Evolutionary conservation across 2,329 filamentous ascomycete genomes (phyloP).

Genomic region (Stemphylium lycopersici): DNA sequence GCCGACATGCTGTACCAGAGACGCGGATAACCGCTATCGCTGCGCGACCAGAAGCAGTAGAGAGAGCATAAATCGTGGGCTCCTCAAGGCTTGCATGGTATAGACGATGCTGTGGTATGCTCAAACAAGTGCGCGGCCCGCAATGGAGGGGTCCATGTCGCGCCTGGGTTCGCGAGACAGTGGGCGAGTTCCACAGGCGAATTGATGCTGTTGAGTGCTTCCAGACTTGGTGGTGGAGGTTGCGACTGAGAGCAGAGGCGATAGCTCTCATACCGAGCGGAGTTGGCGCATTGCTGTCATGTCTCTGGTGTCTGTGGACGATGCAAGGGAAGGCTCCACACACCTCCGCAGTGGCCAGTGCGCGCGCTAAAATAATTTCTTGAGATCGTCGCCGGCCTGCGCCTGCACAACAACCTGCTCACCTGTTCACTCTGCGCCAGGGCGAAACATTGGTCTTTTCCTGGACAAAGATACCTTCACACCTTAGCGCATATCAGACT

Average conservation of each 20-base stretch:
- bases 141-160: slow-evolving; percentile 7
- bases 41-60: slow-evolving; percentile 81
- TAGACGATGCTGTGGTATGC: slow-evolving; percentile 11
- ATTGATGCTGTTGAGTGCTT: background rate
- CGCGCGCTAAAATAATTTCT: slow-evolving; percentile 18
- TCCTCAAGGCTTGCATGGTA: slow-evolving; percentile 29
- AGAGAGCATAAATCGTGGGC: slow-evolving; percentile 87
- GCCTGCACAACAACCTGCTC: slow-evolving; percentile 4
- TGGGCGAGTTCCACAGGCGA: background rate
- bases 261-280: slow-evolving; percentile 45
- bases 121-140: slow-evolving; percentile 21
- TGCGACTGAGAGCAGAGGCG: slow-evolving; percentile 24
- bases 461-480: background rate
- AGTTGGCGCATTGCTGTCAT: slow-evolving; percentile 23
- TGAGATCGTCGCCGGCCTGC: slow-evolving; percentile 9
- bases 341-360: slow-evolving; percentile 13
- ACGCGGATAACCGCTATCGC: slow-evolving; percentile 90
- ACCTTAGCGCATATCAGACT: background rate
- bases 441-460: background rate
- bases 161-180: background rate
- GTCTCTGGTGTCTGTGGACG: background rate
- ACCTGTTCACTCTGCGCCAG: slow-evolving; percentile 5
- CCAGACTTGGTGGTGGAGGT: background rate
- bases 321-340: background rate
- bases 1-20: slow-evolving; percentile 76